Percentiles rank a stretch among this genome's conserved stretches.
phyloP scores from a whole-genome alignment of 108 stramenopile species.

The Fistulifera pelliculosa region DNA sequence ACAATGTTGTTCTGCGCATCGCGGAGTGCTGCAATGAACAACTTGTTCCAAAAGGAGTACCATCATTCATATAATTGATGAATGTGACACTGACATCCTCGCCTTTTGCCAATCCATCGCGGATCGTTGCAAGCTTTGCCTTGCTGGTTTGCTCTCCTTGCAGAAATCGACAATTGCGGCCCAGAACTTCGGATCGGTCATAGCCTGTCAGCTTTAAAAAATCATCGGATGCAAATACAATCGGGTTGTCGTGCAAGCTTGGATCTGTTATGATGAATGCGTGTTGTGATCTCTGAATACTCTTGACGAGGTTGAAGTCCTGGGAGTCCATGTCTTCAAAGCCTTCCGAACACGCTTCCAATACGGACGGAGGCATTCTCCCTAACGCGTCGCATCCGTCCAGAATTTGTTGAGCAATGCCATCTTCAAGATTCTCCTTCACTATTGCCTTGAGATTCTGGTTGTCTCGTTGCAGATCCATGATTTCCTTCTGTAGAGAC shows the following conservation, averaged over 20 bases:
- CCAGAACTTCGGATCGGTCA: slow-evolving; percentile 75
- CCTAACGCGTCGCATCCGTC: slow-evolving; percentile 55
- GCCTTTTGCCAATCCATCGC: slow-evolving; percentile 67
- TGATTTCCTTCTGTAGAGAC: slow-evolving; percentile 83
- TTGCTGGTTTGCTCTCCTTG: slow-evolving; percentile 88
- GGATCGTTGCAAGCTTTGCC: slow-evolving; percentile 71
- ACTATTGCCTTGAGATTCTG: slow-evolving; percentile 66
- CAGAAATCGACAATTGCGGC: slow-evolving; percentile 94
- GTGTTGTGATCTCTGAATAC: slow-evolving; percentile 88
- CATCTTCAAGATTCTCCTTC: slow-evolving; percentile 36
- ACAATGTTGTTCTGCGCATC: slow-evolving; percentile 90
- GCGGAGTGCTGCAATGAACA: slow-evolving; percentile 92
- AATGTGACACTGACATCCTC: slow-evolving; percentile 84
- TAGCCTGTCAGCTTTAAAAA: slow-evolving; percentile 93
- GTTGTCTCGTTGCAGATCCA: slow-evolving; percentile 78
- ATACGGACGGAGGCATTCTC: slow-evolving; percentile 42
- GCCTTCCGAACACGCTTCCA: slow-evolving; percentile 38
- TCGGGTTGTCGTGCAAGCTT: slow-evolving; percentile 90
- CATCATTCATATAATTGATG: slow-evolving; percentile 93
- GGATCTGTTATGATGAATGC: slow-evolving; percentile 95
- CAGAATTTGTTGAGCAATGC: slow-evolving; percentile 36
- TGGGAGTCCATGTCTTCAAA: slow-evolving; percentile 49
- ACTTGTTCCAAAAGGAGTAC: slow-evolving; percentile 98
- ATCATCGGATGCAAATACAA: slow-evolving; percentile 85
- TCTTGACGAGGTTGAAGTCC: slow-evolving; percentile 84